phyloP scores from a whole-genome alignment of 345 rosid species.

The Microcos paniculata region DNA sequence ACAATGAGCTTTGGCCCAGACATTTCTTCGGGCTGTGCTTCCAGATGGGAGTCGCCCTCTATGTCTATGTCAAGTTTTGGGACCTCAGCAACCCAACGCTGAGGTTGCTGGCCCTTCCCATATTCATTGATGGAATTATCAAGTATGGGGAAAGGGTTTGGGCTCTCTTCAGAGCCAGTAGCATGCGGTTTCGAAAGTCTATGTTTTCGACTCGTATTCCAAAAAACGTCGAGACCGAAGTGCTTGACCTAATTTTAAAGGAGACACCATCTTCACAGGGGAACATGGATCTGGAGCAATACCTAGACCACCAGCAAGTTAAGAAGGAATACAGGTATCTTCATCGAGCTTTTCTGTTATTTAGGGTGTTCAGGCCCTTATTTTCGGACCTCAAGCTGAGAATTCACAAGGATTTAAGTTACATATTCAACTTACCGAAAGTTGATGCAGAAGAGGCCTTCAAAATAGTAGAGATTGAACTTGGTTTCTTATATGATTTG shows the following conservation, averaged over 20 bases:
- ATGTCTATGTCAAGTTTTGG: conserved; percentile 11
- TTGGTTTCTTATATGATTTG: conserved; percentile 10
- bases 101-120: not conserved
- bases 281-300: conserved; percentile 19
- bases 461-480: conserved; percentile 10
- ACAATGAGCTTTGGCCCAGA: conserved; percentile 37
- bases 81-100: not conserved
- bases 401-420: not conserved
- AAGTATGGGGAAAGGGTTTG: conserved; percentile 42
- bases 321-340: not conserved
- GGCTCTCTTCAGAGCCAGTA: conserved; percentile 24
- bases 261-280: conserved; percentile 5
- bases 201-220: not conserved
- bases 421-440: not conserved
- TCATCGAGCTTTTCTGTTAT: not conserved
- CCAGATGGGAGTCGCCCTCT: not conserved
- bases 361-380: not conserved
- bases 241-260: conserved; percentile 5
- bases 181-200: not conserved
- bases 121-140: conserved; percentile 18
- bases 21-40: not conserved
- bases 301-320: not conserved
- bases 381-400: conserved; percentile 8
- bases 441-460: not conserved
- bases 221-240: not conserved